A percentile compares a stretch with the other conserved stretches of the same genome.
These are phyloP conservation scores for Artemisia argyi DNA, from an alignment of 129 eudicot species.

Conservation along the genomic window DNA sequence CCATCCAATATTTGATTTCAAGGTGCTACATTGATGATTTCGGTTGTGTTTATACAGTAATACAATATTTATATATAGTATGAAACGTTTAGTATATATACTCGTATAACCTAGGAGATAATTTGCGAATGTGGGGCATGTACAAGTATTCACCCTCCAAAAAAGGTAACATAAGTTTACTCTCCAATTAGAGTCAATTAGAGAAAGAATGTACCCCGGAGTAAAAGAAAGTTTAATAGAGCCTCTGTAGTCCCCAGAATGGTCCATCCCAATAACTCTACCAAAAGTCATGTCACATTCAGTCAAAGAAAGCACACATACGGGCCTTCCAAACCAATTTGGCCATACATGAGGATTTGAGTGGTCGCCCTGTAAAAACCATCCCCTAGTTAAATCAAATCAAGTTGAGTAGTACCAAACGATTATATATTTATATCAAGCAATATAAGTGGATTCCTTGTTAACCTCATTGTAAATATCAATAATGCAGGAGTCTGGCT, in stretches of 20 bases:
- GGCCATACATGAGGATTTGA: slow-evolving; percentile 78
- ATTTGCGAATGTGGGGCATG: too few species aligned
- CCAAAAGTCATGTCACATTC: slow-evolving; percentile 79
- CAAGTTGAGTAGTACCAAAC: not conserved
- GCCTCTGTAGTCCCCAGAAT: slow-evolving; percentile 68
- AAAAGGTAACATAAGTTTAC: too few species aligned
- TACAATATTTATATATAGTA: too few species aligned
- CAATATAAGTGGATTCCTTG: not conserved
- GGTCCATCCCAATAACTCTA: slow-evolving; percentile 41
- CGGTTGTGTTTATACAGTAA: too few species aligned
- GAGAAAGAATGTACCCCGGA: slow-evolving; percentile 60
- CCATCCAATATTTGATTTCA: too few species aligned
- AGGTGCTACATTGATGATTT: too few species aligned
- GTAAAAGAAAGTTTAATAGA: slow-evolving; percentile 62
- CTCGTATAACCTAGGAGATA: too few species aligned
- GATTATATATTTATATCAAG: slow-evolving; percentile 4
- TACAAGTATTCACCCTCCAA: too few species aligned
- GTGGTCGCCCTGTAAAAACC: slow-evolving; percentile 58
- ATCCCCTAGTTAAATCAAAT: slow-evolving; percentile 22
- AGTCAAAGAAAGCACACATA: slow-evolving; percentile 53
- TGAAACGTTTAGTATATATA: too few species aligned
- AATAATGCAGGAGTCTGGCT: slow-evolving; percentile 71
- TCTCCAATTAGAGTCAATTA: not conserved
- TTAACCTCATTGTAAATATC: slow-evolving; percentile 73
- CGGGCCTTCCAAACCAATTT: slow-evolving; percentile 70